Evolutionary conservation across 106 monocot genomes (phyloP).

Genomic region (Hemerocallis citrina): DNA sequence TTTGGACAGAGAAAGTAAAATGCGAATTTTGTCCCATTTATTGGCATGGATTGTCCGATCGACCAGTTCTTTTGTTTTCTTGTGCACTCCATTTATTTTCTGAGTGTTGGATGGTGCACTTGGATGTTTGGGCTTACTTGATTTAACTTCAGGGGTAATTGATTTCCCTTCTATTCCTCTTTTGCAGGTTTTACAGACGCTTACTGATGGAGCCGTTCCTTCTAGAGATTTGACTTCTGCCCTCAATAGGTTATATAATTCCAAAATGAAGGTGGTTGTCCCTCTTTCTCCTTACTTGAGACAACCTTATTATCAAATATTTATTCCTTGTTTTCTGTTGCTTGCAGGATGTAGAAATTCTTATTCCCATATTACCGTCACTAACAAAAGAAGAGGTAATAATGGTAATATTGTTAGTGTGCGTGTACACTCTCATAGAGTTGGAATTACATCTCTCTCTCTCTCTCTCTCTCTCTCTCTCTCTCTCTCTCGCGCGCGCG

Average conservation of each 20-base stretch:
- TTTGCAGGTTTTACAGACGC: conserved; percentile 71
- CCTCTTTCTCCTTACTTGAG: background rate
- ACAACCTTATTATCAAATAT: background rate
- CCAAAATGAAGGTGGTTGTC: conserved; percentile 55
- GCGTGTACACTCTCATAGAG: too few species aligned
- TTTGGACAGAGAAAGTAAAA: background rate
- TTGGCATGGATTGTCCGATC: background rate
- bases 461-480: conserved; percentile 5
- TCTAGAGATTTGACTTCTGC: conserved; percentile 64
- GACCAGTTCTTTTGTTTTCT: background rate
- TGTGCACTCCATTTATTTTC: background rate
- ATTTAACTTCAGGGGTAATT: background rate
- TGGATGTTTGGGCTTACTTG: background rate
- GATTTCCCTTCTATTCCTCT: background rate
- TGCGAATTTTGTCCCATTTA: background rate
- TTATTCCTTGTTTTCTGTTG: conserved; percentile 12
- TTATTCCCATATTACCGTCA: conserved; percentile 63
- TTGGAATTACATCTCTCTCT: too few species aligned
- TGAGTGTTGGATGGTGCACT: background rate
- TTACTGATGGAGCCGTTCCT: conserved; percentile 63
- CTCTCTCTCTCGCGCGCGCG: too few species aligned
- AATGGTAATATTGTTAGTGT: too few species aligned
- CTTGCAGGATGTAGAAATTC: conserved; percentile 85
- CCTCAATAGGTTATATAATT: conserved; percentile 55
- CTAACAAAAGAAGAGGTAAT: conserved; percentile 89